These are phyloP conservation scores for Solanum tacnaense DNA, from an alignment of 257 asterid species.

Conservation along the genomic window DNA sequence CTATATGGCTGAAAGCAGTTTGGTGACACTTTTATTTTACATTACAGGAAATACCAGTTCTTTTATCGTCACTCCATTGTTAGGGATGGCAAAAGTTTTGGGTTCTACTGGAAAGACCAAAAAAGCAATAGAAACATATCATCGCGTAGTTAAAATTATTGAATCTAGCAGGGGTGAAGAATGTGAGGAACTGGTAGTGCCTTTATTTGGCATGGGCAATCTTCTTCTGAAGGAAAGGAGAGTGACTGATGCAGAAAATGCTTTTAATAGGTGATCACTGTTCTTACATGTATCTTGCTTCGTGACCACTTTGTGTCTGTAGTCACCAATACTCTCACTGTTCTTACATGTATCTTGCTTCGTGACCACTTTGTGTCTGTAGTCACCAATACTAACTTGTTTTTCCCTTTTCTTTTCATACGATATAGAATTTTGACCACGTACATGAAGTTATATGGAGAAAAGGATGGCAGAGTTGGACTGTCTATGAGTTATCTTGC, in stretches of 20 bases:
- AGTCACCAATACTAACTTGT: constrained; percentile 2
- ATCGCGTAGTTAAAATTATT: constrained; percentile 38
- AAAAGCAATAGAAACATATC: constrained; percentile 50
- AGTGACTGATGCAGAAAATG: constrained; percentile 56
- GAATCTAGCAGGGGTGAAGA: constrained; percentile 45
- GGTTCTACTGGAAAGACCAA: constrained; percentile 41
- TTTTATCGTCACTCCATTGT: constrained; percentile 52
- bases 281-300: not conserved
- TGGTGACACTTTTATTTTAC: not conserved
- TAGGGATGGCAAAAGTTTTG: constrained; percentile 69
- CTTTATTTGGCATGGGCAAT: constrained; percentile 62
- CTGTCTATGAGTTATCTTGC: constrained; percentile 85
- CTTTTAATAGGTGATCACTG: constrained; percentile 44
- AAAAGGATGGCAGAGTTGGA: constrained; percentile 73
- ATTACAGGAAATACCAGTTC: constrained; percentile 47
- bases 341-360: not conserved
- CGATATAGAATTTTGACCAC: constrained; percentile 48
- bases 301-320: not conserved
- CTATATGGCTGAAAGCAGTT: not conserved
- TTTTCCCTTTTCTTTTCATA: constrained; percentile 6
- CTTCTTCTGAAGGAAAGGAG: constrained; percentile 63
- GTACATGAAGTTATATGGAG: constrained; percentile 52
- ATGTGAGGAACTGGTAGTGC: constrained; percentile 50
- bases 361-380: not conserved
- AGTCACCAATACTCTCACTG: constrained; percentile 2